Base-by-base conservation (phyloP, 75 land plant genomes). In the Picea sitchensis region DNA sequence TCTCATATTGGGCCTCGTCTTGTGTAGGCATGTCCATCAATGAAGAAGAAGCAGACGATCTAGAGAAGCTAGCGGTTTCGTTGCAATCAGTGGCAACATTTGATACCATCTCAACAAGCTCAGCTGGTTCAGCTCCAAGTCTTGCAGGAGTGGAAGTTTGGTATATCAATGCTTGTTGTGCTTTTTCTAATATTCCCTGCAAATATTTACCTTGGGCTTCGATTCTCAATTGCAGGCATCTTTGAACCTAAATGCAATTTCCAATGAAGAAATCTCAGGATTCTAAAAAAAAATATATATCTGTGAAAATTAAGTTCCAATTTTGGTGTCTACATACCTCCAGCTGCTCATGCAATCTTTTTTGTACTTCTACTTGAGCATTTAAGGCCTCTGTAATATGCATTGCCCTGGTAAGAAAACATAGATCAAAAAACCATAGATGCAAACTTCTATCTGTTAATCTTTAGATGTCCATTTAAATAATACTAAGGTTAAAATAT, bases 191-290 rank as follows among this genome's bases (percentile, higher is more conserved):
- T 30, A 85, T 85, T 38, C 80, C 34, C 73, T 85, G 81, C 51
- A 85, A 73, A 67, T 85, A 85, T 77, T 85, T 85, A 76, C 87
- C 82, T 61, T 85, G 87, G 2, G 87, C 87, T 71, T 85, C 85
- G 44, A 85, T 85, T 47, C 87, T 64, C 76, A 83, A 30, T 73
- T 85, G 87, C 4, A 85, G 71, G 58, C 75, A 76, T 59, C 84
- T 83, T 63, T 85, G 87, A 18, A 85, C 87, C 87, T 85, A 51
- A 8, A 1, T 51, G 1, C 12, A 8, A 9, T 73, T 36, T 32
- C 56, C 56, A 51, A 51, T 9, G 0, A 51, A 9, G 0, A 51
- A 8, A 51, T 51, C 11, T 51, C 56, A 51, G 11, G 11, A 9
- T 51, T 51, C 56, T 12, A 51, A 38, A 38, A 38, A 38, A 41